A percentile compares a stretch with the other conserved stretches of the same genome.
These are phyloP conservation scores for Trametes meyenii DNA, from an alignment of 768 basidiomycete genomes.

Conservation along the genomic window DNA sequence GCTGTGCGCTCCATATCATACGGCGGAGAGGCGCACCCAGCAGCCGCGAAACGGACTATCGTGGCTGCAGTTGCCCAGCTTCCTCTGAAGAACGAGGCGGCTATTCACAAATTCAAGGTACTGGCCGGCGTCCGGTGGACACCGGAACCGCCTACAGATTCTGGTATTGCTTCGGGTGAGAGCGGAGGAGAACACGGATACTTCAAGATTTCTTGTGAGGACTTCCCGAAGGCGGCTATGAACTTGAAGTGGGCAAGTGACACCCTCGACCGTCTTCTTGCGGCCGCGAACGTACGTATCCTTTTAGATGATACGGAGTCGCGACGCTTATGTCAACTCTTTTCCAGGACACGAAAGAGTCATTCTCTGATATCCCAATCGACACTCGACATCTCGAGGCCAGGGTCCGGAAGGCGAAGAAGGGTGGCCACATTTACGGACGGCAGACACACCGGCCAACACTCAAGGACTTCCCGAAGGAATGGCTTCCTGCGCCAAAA, in stretches of 20 bases:
- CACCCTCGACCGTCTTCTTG: slow-evolving; percentile 72
- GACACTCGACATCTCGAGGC: slow-evolving; percentile 81
- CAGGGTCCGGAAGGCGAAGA: slow-evolving; percentile 70
- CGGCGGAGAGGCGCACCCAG: slow-evolving; percentile 76
- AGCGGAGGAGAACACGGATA: slow-evolving; percentile 69
- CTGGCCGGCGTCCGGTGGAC: slow-evolving; percentile 91
- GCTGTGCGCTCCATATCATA: slow-evolving; percentile 78
- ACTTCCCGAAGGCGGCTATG: slow-evolving; percentile 79
- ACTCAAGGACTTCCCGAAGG: slow-evolving; percentile 79
- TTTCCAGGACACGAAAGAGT: slow-evolving; percentile 44
- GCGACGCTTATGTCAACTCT: neutral
- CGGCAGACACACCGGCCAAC: slow-evolving; percentile 60
- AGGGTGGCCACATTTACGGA: slow-evolving; percentile 64
- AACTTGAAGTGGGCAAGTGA: slow-evolving; percentile 97
- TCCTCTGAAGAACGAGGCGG: slow-evolving; percentile 61
- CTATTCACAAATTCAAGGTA: slow-evolving; percentile 83
- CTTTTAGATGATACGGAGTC: neutral
- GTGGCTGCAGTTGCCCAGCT: slow-evolving; percentile 76
- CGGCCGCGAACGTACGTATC: slow-evolving; percentile 80
- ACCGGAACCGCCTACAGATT: slow-evolving; percentile 67
- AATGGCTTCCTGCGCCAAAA: slow-evolving; percentile 66
- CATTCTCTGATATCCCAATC: slow-evolving; percentile 70
- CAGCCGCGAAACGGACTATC: slow-evolving; percentile 67
- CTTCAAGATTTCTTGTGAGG: slow-evolving; percentile 90
- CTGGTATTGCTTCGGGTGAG: slow-evolving; percentile 53